Conservation (phyloP, 2,329 filamentous ascomycete genomes). For the Stachybotrys elegans region DNA sequence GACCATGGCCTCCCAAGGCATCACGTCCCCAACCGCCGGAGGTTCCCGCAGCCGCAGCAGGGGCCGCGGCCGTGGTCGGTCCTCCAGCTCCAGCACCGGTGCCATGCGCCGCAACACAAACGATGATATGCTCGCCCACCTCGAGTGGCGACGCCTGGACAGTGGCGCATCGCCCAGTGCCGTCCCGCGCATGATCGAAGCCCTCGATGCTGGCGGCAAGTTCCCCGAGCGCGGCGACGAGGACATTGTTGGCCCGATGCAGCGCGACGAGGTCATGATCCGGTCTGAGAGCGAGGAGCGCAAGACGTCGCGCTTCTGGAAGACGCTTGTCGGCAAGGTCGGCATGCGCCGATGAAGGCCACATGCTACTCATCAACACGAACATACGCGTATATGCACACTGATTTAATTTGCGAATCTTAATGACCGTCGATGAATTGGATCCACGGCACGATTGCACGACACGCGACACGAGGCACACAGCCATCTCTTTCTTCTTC, state of each 20-base stretch:
- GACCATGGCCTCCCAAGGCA: slow-evolving; percentile 33
- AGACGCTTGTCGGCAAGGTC: slow-evolving; percentile 42
- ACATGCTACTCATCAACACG: not conserved
- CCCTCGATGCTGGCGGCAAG: slow-evolving; percentile 70
- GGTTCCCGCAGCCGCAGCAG: slow-evolving; percentile 33
- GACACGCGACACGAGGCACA: not conserved
- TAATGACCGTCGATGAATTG: not conserved
- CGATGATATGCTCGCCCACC: slow-evolving; percentile 35
- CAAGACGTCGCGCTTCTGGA: slow-evolving; percentile 42
- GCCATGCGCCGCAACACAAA: slow-evolving; percentile 23
- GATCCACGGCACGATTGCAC: slow-evolving; percentile 2
- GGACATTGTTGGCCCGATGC: slow-evolving; percentile 93
- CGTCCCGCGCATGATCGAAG: slow-evolving; percentile 63
- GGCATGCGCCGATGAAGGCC: slow-evolving; percentile 20
- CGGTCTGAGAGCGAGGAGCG: slow-evolving; percentile 39
- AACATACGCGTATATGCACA: not conserved
- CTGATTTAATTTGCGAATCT: not conserved
- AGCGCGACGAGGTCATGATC: slow-evolving; percentile 51
- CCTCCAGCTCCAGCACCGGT: slow-evolving; percentile 37
- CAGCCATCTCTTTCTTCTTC: not conserved
- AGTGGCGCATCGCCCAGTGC: slow-evolving; percentile 57
- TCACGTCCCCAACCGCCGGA: slow-evolving; percentile 16
- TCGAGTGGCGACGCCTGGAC: slow-evolving; percentile 42
- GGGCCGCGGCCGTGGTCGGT: slow-evolving; percentile 31
- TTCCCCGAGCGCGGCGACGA: slow-evolving; percentile 85